These are phyloP conservation scores for Pseudocercospora macadamiae DNA, from an alignment of 2,329 filamentous ascomycete genomes.

Conservation along the genomic window DNA sequence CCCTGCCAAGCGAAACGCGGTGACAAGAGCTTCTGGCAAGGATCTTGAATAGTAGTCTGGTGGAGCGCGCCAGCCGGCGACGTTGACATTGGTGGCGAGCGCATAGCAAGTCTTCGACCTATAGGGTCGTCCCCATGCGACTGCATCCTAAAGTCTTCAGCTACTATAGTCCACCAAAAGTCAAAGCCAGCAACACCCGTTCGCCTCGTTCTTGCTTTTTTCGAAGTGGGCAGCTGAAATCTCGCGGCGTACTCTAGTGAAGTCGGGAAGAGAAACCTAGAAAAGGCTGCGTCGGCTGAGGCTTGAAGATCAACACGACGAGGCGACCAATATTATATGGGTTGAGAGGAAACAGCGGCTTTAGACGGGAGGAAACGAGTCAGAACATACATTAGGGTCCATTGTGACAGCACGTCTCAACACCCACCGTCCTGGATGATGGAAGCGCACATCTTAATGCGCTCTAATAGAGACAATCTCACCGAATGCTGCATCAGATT, in stretches of 20 bases:
- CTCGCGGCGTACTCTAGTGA: not conserved
- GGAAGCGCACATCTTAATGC: no score
- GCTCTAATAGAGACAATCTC: no score
- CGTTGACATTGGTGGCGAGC: not conserved
- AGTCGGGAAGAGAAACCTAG: not conserved
- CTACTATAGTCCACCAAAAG: not conserved
- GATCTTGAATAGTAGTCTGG: not conserved
- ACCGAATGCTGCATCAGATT: no score
- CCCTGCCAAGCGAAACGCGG: not conserved
- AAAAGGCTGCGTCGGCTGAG: not conserved
- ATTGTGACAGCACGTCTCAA: not conserved
- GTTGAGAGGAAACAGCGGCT: not conserved
- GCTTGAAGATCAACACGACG: not conserved
- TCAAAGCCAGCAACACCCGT: not conserved
- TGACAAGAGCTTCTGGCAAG: not conserved
- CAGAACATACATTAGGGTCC: not conserved
- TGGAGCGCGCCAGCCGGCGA: not conserved
- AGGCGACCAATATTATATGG: not conserved
- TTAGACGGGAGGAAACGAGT: not conserved
- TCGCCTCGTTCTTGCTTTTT: not conserved
- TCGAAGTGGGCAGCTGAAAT: not conserved
- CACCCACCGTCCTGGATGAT: not conserved
- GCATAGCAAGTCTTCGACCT: not conserved
- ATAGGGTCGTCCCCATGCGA: not conserved
- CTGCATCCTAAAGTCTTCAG: not conserved